These are phyloP conservation scores for Clonostachys chloroleuca DNA, from an alignment of 2,329 filamentous ascomycete species.

Conservation along the genomic window DNA sequence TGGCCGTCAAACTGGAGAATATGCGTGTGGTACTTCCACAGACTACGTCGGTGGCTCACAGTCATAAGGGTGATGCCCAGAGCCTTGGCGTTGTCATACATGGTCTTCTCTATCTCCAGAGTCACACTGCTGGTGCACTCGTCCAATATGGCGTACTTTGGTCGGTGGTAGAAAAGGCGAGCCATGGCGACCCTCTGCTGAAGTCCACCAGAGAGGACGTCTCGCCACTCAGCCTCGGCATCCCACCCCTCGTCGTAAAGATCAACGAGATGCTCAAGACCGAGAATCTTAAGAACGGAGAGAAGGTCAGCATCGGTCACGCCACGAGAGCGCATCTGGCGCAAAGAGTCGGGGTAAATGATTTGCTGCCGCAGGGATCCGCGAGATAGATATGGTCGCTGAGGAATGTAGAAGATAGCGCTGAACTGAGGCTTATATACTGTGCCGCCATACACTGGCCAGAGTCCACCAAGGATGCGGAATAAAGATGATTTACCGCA, in stretches of 20 bases:
- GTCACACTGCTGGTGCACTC: constrained; percentile 97
- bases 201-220: constrained; percentile 85
- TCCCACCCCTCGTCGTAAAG: constrained; percentile 80
- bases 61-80: constrained; percentile 96
- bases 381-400: constrained; percentile 87
- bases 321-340: constrained; percentile 81
- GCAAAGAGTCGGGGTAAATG: constrained; percentile 87
- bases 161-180: constrained; percentile 86
- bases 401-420: constrained; percentile 97
- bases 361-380: constrained; percentile 95
- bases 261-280: constrained; percentile 78
- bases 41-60: constrained; percentile 81
- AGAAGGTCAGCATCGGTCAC: constrained; percentile 79
- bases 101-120: constrained; percentile 86
- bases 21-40: constrained; percentile 95
- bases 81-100: constrained; percentile 95
- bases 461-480: constrained; percentile 90
- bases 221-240: constrained; percentile 93
- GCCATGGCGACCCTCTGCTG: constrained; percentile 98
- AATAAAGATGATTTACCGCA: constrained; percentile 97
- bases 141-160: constrained; percentile 91
- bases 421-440: constrained; percentile 88
- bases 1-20: constrained; percentile 97
- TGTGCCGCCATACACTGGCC: constrained; percentile 94
- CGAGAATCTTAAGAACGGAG: constrained; percentile 71